Evolutionary conservation across 2,329 filamentous ascomycete genomes (phyloP).

Genomic region (Calonectria pteridis): DNA sequence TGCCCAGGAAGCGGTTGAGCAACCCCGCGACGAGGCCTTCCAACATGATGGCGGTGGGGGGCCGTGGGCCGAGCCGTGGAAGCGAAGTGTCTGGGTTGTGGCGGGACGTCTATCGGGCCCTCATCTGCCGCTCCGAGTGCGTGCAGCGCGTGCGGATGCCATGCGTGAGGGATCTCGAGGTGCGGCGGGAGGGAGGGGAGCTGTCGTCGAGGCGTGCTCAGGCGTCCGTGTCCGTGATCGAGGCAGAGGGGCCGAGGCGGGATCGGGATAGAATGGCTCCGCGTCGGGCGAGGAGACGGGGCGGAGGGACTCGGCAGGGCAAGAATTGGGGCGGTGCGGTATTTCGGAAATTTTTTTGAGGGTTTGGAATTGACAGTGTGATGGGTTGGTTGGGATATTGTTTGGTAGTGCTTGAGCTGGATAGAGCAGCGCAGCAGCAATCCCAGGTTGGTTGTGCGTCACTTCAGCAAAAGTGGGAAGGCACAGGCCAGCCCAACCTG

Average conservation of each 20-base stretch:
- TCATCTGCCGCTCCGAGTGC: conserved; percentile 40
- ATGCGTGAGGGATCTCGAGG: conserved; percentile 36
- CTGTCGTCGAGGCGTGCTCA: neutral
- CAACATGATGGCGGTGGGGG: conserved; percentile 79
- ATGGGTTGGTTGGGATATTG: conserved; percentile 6
- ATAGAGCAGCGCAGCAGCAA: neutral
- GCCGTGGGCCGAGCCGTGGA: conserved; percentile 81
- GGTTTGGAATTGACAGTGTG: neutral
- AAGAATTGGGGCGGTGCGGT: neutral
- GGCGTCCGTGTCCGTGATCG: conserved; percentile 13
- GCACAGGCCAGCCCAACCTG: conserved; percentile 27
- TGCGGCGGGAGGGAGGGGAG: neutral
- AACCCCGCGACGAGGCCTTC: conserved; percentile 96
- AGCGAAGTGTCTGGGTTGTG: conserved; percentile 33
- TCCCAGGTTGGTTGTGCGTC: conserved; percentile 21
- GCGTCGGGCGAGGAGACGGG: neutral
- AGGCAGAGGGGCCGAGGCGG: conserved; percentile 6
- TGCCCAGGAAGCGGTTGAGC: conserved; percentile 98
- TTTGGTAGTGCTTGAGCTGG: neutral
- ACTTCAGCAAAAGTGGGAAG: conserved; percentile 45
- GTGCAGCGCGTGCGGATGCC: conserved; percentile 33
- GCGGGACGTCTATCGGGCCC: conserved; percentile 32
- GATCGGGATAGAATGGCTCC: neutral
- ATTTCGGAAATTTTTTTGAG: neutral
- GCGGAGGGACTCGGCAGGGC: neutral